Base-by-base conservation (phyloP, 371 early-diverging fungal species). In the Zychaea mexicana region DNA sequence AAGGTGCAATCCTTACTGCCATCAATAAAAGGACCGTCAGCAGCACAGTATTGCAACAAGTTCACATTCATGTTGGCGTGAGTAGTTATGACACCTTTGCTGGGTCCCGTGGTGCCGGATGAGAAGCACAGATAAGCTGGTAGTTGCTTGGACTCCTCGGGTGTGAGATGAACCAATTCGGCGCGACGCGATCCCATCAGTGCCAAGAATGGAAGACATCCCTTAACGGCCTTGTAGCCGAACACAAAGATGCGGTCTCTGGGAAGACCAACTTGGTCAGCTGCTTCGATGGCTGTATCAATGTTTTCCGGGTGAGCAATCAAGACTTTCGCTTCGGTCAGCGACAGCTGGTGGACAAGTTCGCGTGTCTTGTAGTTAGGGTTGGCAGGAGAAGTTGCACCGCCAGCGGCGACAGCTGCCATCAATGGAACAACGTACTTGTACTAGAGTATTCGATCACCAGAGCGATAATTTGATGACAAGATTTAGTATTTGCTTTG, bases 61-160 rank as follows among this genome's bases (percentile, higher is more conserved):
- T 94, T 93, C 46, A 90, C 67, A 3, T 88, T 78, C 12, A 95
- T 80, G 67, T 96, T 97, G 60, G 70, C 64, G 68, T 96, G 95
- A 0, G 93, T 90, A 6, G 92, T 84, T 78, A 88, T 82, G 2
- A 94, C 95, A 38, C 94, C 95, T 76, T 96, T 90, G 66, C 87
- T 77, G 38, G 49, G 67, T 15, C 91, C 92, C 3, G 92, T 90
- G 9, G 93, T 94, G 1, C 94, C 94, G 13, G 89, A 88, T n/a
- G 90, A 90, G 71, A 91, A 94, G 72, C 91, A 91, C n/a, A 94
- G 76, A 64, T 85, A 85, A 0, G 91, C 86, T 36, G 84, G 83
- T 49, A 76, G 68, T 19, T 62, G 58, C 38, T 70, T 67, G 47
- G 66, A 60, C 42, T 80, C 75, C 56, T 73, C 66, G 3, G 57